Conservation (phyloP, 208 protist genomes). For the Leishmania arabica region DNA sequence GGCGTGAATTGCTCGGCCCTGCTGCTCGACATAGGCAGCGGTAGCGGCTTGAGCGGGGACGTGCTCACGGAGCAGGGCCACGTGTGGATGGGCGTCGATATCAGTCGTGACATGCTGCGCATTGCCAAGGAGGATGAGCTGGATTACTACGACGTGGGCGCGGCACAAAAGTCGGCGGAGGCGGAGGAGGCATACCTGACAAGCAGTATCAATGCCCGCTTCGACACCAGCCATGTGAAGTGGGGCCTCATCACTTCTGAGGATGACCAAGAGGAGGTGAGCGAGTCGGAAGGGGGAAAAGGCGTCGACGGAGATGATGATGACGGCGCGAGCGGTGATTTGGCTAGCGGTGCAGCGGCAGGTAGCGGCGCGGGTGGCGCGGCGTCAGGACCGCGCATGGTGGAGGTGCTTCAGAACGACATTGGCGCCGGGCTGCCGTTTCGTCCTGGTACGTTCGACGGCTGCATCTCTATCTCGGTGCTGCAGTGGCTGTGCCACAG, state of each 20-base stretch:
- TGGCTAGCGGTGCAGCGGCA: not conserved
- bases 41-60: slow-evolving; percentile 97
- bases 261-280: slow-evolving; percentile 45
- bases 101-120: slow-evolving; percentile 95
- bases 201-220: slow-evolving; percentile 33
- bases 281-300: slow-evolving; percentile 21
- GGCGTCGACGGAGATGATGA: slow-evolving; percentile 15
- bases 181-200: slow-evolving; percentile 20
- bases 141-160: slow-evolving; percentile 31
- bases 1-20: slow-evolving; percentile 48
- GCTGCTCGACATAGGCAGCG: slow-evolving; percentile 99
- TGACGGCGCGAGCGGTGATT: slow-evolving; percentile 1
- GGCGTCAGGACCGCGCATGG: slow-evolving; percentile 41
- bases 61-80: slow-evolving; percentile 95
- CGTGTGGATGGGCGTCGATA: slow-evolving; percentile 97
- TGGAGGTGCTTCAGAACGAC: slow-evolving; percentile 93
- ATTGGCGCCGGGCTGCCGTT: slow-evolving; percentile 97
- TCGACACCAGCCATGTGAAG: slow-evolving; percentile 66
- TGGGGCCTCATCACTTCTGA: slow-evolving; percentile 67
- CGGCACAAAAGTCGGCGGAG: slow-evolving; percentile 21
- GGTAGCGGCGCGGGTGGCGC: not conserved
- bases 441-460: slow-evolving; percentile 97
- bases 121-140: slow-evolving; percentile 87
- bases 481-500: slow-evolving; percentile 99
- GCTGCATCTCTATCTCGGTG: slow-evolving; percentile 97